Percentiles rank a stretch among this genome's conserved stretches.
These are phyloP conservation scores for Ottelia alismoides DNA, from an alignment of 106 monocot species.

Conservation along the genomic window DNA sequence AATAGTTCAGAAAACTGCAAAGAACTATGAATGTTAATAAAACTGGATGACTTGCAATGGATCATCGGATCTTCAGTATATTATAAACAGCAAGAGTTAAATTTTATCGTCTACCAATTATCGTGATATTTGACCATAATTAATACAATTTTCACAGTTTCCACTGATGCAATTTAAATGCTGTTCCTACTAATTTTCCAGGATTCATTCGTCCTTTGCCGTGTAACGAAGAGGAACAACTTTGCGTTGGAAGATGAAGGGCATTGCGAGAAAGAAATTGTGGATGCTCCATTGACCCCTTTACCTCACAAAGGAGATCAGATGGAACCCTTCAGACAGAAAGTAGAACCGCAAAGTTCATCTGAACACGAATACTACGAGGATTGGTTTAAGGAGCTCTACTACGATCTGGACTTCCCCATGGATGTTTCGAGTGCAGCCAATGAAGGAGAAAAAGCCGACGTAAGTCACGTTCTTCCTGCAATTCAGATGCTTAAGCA, in stretches of 20 bases:
- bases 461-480: not conserved
- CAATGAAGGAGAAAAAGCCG: slow-evolving; percentile 19
- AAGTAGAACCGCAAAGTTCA: slow-evolving; percentile 15
- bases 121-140: too few relatives aligned
- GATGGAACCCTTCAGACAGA: slow-evolving; percentile 6
- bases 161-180: too few relatives aligned
- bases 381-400: slow-evolving; percentile 33
- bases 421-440: slow-evolving; percentile 6
- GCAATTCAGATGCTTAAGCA: too few relatives aligned
- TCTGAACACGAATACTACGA: slow-evolving; percentile 24
- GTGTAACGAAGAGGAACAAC: slow-evolving; percentile 58
- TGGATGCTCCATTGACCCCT: not conserved
- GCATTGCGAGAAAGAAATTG: not conserved
- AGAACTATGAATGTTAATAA: too few relatives aligned
- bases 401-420: slow-evolving; percentile 16
- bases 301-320: not conserved
- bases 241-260: slow-evolving; percentile 19
- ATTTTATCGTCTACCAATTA: too few relatives aligned
- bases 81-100: too few relatives aligned
- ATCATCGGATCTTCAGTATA: too few relatives aligned
- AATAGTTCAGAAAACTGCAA: too few relatives aligned
- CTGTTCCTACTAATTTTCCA: too few relatives aligned
- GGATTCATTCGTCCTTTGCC: slow-evolving; percentile 67
- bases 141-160: too few relatives aligned
- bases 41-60: too few relatives aligned